Percentiles rank a stretch among this genome's conserved stretches.
Evolutionary conservation across 2,329 filamentous ascomycete genomes (phyloP).

Genomic region (Diaporthe velutina): DNA sequence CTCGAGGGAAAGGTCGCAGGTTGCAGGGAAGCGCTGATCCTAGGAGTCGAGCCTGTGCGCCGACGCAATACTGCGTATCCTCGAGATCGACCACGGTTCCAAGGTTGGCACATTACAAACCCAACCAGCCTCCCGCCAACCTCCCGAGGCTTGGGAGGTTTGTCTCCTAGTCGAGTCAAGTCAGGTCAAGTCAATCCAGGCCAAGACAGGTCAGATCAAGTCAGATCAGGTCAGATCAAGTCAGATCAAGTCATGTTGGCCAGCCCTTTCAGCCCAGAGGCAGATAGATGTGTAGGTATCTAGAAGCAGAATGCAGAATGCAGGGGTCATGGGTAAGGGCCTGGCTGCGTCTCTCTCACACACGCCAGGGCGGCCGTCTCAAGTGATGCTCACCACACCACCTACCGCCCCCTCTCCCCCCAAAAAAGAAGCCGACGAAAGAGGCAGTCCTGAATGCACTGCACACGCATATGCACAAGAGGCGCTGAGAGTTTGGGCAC

Average conservation of each 20-base stretch:
- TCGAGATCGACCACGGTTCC: neutral
- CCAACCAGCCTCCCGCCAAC: conserved; percentile 5
- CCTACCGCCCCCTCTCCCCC: neutral
- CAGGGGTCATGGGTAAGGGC: conserved; percentile 17
- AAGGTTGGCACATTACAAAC: conserved; percentile 20
- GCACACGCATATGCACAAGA: neutral
- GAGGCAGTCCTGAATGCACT: neutral
- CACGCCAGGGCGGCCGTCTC: conserved; percentile 29
- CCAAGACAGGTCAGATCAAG: neutral
- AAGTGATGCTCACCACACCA: conserved; percentile 27
- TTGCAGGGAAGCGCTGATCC: conserved; percentile 27
- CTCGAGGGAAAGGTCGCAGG: conserved; percentile 21
- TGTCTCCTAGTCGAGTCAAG: conserved; percentile 1
- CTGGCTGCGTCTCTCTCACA: conserved; percentile 6
- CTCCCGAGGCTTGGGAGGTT: neutral
- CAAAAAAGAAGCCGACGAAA: neutral
- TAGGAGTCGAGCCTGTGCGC: conserved; percentile 25
- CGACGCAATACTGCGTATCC: conserved; percentile 14
- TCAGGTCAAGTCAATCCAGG: neutral
- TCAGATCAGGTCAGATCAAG: neutral
- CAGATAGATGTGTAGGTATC: neutral
- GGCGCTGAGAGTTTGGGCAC: neutral
- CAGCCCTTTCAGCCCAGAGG: neutral
- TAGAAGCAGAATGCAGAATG: neutral
- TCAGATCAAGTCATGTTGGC: neutral